Percentiles rank a stretch among this genome's conserved stretches.
phyloP scores from a whole-genome alignment of 2,329 filamentous ascomycete genomes.

The Fusarium sp. region DNA sequence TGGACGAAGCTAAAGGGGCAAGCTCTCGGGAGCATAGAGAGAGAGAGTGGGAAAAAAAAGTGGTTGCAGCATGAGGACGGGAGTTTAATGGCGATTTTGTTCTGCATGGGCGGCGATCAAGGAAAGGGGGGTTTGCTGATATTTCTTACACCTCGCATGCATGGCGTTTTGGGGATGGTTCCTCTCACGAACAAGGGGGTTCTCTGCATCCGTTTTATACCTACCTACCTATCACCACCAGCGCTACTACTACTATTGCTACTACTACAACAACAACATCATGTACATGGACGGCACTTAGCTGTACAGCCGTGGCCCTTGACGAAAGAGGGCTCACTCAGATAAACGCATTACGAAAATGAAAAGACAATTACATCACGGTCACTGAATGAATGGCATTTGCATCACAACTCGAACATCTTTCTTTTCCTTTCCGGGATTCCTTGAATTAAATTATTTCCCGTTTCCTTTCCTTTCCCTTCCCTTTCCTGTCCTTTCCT shows the following conservation, averaged over 20 bases:
- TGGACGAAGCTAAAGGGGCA: constrained; percentile 13
- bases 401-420: background rate
- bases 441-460: constrained; percentile 15
- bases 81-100: constrained; percentile 32
- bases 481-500: constrained; percentile 10
- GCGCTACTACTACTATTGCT: background rate
- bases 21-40: constrained; percentile 6
- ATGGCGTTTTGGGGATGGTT: constrained; percentile 23
- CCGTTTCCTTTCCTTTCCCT: constrained; percentile 4
- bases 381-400: background rate
- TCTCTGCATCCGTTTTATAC: constrained; percentile 14
- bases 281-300: constrained; percentile 7
- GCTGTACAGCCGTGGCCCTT: constrained; percentile 6
- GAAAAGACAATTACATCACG: constrained; percentile 7
- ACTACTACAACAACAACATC: background rate
- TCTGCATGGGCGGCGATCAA: constrained; percentile 34
- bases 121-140: constrained; percentile 3
- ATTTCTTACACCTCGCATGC: constrained; percentile 8
- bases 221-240: background rate
- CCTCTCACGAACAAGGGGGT: constrained; percentile 15
- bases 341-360: constrained; percentile 23
- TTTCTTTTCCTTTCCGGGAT: background rate
- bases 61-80: constrained; percentile 21
- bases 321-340: constrained; percentile 4
- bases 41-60: background rate